phyloP scores from a whole-genome alignment of 1,284 basidiomycete species.

The Boletus semigastroideus region DNA sequence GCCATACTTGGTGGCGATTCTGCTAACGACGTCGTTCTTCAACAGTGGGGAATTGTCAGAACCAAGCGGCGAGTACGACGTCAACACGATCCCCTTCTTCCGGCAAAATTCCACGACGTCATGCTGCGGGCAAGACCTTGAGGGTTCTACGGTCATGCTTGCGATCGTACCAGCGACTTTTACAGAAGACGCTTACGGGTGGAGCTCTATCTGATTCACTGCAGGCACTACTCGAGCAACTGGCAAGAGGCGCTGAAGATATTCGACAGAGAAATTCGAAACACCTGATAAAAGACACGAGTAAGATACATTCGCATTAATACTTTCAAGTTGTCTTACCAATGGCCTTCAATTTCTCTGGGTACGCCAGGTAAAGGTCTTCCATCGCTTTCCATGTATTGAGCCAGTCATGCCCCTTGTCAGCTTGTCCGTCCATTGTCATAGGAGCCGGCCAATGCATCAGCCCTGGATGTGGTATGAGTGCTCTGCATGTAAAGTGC shows the following conservation, averaged over 20 bases:
- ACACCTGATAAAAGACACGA: conserved; percentile 43
- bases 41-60: conserved; percentile 75
- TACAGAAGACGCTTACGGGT: conserved; percentile 48
- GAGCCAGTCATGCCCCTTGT: conserved; percentile 59
- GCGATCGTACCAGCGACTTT: not conserved
- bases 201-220: conserved; percentile 79
- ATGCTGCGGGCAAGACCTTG: conserved; percentile 57
- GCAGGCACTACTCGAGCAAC: conserved; percentile 69
- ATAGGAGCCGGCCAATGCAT: conserved; percentile 80
- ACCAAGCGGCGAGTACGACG: conserved; percentile 78
- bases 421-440: conserved; percentile 48
- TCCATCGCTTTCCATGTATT: conserved; percentile 83
- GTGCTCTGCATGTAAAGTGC: not conserved
- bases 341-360: conserved; percentile 72
- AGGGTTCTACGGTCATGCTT: conserved; percentile 10
- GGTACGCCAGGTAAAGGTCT: conserved; percentile 59
- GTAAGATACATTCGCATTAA: not conserved
- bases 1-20: conserved; percentile 53
- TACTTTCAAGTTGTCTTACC: conserved; percentile 37
- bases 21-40: conserved; percentile 51
- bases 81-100: conserved; percentile 62
- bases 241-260: conserved; percentile 57
- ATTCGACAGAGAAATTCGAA: conserved; percentile 68
- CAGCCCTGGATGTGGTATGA: conserved; percentile 46
- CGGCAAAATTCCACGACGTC: conserved; percentile 63